Conservation (phyloP, 441 rosid genomes). For the Populus hybrid region DNA sequence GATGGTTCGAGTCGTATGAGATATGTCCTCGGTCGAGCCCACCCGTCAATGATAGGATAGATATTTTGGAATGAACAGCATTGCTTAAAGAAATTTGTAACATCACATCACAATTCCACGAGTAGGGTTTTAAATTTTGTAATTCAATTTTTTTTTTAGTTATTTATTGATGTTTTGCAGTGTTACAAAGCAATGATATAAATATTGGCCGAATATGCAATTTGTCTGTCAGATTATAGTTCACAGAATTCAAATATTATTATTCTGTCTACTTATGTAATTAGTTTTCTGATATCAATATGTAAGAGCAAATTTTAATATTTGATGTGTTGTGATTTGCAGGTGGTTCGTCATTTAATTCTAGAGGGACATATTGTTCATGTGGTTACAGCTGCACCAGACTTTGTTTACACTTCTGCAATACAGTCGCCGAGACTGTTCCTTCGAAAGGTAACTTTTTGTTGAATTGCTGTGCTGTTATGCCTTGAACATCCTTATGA, state of each 20-base stretch:
- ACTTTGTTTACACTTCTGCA: constrained; percentile 74
- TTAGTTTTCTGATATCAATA: neutral
- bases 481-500: neutral
- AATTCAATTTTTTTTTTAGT: neutral
- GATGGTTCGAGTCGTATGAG: neutral
- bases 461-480: neutral
- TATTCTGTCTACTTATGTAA: neutral
- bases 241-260: neutral
- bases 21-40: neutral
- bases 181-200: neutral
- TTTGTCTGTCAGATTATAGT: neutral
- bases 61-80: neutral
- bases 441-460: constrained; percentile 55
- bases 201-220: neutral
- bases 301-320: neutral
- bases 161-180: neutral
- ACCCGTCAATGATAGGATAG: neutral
- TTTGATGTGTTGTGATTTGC: neutral
- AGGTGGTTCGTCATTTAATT: constrained; percentile 77
- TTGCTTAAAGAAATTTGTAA: neutral
- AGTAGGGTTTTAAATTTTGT: neutral
- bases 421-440: constrained; percentile 66
- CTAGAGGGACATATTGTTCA: constrained; percentile 75
- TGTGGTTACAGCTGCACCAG: constrained; percentile 85
- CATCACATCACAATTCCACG: neutral